These are phyloP conservation scores for Clonostachys chloroleuca DNA, from an alignment of 2,329 filamentous ascomycete species.

Conservation along the genomic window DNA sequence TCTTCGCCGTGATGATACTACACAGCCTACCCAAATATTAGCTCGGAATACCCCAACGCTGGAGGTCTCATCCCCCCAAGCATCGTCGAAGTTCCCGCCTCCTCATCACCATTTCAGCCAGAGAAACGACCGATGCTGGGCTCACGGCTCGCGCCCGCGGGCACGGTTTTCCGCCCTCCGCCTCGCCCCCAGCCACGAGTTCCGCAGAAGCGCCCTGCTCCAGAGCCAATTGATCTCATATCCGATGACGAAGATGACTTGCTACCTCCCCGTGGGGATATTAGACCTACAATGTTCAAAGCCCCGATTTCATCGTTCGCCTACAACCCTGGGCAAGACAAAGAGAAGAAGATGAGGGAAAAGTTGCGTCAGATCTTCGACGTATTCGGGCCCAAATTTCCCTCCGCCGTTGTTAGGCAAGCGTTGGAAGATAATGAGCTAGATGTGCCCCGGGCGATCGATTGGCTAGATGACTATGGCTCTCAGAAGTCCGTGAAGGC, in stretches of 20 bases:
- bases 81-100: constrained; percentile 78
- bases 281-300: constrained; percentile 54
- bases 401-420: constrained; percentile 21
- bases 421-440: constrained; percentile 22
- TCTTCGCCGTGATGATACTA: constrained; percentile 20
- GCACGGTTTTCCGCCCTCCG: constrained; percentile 63
- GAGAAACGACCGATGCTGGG: constrained; percentile 27
- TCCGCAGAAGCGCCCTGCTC: constrained; percentile 26
- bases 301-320: constrained; percentile 28
- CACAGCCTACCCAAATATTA: constrained; percentile 43
- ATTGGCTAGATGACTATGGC: constrained; percentile 15
- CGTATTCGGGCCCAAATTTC: constrained; percentile 21
- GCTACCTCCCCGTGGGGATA: constrained; percentile 53
- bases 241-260: constrained; percentile 49
- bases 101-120: constrained; percentile 62
- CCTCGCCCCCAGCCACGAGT: constrained; percentile 14
- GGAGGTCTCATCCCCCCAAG: constrained; percentile 37
- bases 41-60: constrained; percentile 26
- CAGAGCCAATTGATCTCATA: constrained; percentile 39
- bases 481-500: constrained; percentile 1
- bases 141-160: constrained; percentile 68
- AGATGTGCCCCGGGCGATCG: constrained; percentile 27
- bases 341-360: constrained; percentile 23
- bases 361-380: constrained; percentile 29
- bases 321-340: constrained; percentile 32